Conservation (phyloP, 2,329 filamentous ascomycete species). For the Canariomyces notabilis region DNA sequence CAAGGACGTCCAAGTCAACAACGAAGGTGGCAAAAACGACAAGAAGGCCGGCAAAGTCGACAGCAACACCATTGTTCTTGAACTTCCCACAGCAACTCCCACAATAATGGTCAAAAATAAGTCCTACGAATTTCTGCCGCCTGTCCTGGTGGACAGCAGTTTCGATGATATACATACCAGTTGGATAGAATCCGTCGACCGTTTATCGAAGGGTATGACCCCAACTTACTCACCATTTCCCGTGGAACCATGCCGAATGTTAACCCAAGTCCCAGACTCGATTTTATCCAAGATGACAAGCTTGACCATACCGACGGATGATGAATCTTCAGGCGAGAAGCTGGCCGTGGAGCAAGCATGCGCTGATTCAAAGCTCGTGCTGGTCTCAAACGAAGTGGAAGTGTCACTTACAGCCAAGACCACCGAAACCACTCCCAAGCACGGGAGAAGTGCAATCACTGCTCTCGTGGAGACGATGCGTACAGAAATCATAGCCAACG, state of each 20-base stretch:
- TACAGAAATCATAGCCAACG: conserved; percentile 34
- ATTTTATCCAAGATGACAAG: conserved; percentile 41
- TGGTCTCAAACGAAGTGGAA: conserved; percentile 36
- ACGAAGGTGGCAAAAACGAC: not conserved
- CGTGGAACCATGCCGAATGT: not conserved
- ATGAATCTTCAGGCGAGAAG: conserved; percentile 32
- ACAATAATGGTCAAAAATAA: not conserved
- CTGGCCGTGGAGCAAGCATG: conserved; percentile 28
- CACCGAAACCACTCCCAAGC: conserved; percentile 35
- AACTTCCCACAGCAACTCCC: not conserved
- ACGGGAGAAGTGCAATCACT: conserved; percentile 30
- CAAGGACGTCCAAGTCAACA: too few species aligned
- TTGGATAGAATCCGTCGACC: conserved; percentile 12
- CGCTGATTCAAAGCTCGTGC: conserved; percentile 31
- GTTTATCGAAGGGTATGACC: conserved; percentile 35
- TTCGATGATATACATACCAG: not conserved
- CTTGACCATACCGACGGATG: conserved; percentile 20
- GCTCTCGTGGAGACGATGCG: conserved; percentile 32
- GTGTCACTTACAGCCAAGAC: conserved; percentile 40
- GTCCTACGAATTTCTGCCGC: not conserved
- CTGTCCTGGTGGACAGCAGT: not conserved
- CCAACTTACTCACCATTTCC: not conserved
- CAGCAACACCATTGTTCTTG: conserved; percentile 4
- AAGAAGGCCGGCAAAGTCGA: not conserved
- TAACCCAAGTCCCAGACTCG: conserved; percentile 34